Conservation (phyloP, 768 basidiomycete species). For the Suillus discolor region DNA sequence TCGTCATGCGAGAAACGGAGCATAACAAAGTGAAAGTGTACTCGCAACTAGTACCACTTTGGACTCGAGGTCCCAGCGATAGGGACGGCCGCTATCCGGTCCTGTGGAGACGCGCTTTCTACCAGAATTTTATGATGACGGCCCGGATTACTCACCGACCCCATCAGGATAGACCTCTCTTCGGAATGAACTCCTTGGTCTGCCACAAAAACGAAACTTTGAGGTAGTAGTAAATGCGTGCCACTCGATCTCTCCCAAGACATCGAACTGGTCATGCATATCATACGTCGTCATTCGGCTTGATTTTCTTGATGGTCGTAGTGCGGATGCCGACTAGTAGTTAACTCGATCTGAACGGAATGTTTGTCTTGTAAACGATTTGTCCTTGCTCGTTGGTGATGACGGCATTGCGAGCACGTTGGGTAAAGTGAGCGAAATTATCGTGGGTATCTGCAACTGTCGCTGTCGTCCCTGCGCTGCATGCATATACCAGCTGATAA, state of each 20-base stretch:
- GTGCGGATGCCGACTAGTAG: constrained; percentile 13
- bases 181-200: constrained; percentile 29
- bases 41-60: constrained; percentile 3
- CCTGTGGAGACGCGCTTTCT: constrained; percentile 9
- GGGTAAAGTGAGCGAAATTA: constrained; percentile 21
- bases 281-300: constrained; percentile 22
- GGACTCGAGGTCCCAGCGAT: background rate
- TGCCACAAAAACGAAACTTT: constrained; percentile 30
- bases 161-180: constrained; percentile 18
- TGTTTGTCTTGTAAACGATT: constrained; percentile 31
- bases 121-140: background rate
- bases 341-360: constrained; percentile 7
- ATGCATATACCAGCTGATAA: no score
- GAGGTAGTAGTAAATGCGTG: constrained; percentile 28
- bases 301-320: constrained; percentile 30
- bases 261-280: constrained; percentile 32
- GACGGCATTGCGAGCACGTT: constrained; percentile 24
- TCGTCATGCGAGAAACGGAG: background rate
- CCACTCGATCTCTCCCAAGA: constrained; percentile 39
- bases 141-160: constrained; percentile 21
- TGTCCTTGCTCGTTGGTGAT: constrained; percentile 29
- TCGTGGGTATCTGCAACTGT: background rate
- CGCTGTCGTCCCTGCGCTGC: no score
- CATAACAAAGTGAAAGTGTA: background rate
- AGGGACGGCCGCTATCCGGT: constrained; percentile 4